A percentile compares a stretch with the other conserved stretches of the same genome.
These are phyloP conservation scores for Ustilago cynodontis DNA, from an alignment of 1,284 basidiomycete species.

Conservation along the genomic window DNA sequence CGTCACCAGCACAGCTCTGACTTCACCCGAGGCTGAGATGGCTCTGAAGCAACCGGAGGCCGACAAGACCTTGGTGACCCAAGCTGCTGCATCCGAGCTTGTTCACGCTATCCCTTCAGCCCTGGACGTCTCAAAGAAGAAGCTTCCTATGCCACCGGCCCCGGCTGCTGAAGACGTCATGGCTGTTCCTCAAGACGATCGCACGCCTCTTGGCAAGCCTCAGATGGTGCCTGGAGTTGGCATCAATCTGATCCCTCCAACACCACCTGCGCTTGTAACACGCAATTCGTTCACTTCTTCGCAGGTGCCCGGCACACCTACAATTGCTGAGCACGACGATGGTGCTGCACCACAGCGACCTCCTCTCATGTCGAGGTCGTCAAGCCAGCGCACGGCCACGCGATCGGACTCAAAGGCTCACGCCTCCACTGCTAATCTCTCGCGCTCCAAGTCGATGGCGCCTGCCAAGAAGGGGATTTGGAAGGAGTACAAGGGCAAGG, in stretches of 20 bases:
- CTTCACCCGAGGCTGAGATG: slow-evolving; percentile 37
- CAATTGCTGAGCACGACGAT: slow-evolving; percentile 38
- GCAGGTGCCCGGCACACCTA: slow-evolving; percentile 38
- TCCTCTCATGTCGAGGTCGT: slow-evolving; percentile 42
- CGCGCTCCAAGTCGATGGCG: slow-evolving; percentile 41
- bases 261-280: slow-evolving; percentile 57
- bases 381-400: slow-evolving; percentile 45
- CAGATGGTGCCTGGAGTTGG: slow-evolving; percentile 35
- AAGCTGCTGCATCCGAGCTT: slow-evolving; percentile 5
- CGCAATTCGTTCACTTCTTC: slow-evolving; percentile 41
- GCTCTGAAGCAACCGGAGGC: not conserved
- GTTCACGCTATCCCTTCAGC: slow-evolving; percentile 7
- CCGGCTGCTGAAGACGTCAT: slow-evolving; percentile 40
- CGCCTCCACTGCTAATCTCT: slow-evolving; percentile 15
- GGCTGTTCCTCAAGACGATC: slow-evolving; percentile 32
- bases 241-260: slow-evolving; percentile 65
- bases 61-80: slow-evolving; percentile 6
- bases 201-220: slow-evolving; percentile 48
- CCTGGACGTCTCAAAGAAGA: slow-evolving; percentile 30
- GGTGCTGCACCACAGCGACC: slow-evolving; percentile 24
- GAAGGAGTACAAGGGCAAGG: slow-evolving; percentile 57
- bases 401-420: slow-evolving; percentile 14
- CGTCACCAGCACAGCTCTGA: slow-evolving; percentile 52
- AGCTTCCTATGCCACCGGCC: slow-evolving; percentile 57
- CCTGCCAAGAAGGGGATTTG: slow-evolving; percentile 38